phyloP scores from a whole-genome alignment of 1,139 yeast genomes.

The Zhuliangozyma blackwelliae region DNA sequence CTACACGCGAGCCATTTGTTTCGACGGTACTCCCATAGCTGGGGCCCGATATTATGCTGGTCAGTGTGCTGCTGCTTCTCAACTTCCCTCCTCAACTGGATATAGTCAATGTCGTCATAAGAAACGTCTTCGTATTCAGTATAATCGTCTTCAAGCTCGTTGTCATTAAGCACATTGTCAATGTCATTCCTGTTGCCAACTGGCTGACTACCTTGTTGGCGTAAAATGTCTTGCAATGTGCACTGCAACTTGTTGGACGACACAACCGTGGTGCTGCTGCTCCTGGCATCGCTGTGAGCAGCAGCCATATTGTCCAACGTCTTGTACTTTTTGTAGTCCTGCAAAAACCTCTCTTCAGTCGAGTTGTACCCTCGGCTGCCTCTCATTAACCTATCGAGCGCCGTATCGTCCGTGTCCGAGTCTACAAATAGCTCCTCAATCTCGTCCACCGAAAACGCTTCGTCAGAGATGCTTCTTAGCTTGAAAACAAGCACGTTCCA shows the following conservation, averaged over 20 bases:
- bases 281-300: conserved; percentile 9
- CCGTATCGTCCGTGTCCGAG: conserved; percentile 25
- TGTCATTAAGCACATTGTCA: conserved; percentile 13
- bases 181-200: conserved; percentile 1
- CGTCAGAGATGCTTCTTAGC: conserved; percentile 39
- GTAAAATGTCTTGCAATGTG: neutral
- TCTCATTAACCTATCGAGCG: conserved; percentile 18
- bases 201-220: neutral
- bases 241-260: neutral
- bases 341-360: conserved; percentile 31
- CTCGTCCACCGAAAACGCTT: conserved; percentile 39
- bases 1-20: conserved; percentile 46
- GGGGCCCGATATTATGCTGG: conserved; percentile 36
- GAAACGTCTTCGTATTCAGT: conserved; percentile 17
- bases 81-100: conserved; percentile 23
- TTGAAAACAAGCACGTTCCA: conserved; percentile 30
- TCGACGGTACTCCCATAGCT: conserved; percentile 59
- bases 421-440: conserved; percentile 42
- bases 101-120: conserved; percentile 25
- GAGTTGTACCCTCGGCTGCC: conserved; percentile 1
- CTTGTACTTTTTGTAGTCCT: conserved; percentile 29
- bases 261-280: neutral
- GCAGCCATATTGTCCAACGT: conserved; percentile 34
- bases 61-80: conserved; percentile 10
- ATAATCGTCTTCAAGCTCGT: conserved; percentile 12